These are phyloP conservation scores for Sarocladium strictum DNA, from an alignment of 2,329 filamentous ascomycete genomes.

Conservation along the genomic window DNA sequence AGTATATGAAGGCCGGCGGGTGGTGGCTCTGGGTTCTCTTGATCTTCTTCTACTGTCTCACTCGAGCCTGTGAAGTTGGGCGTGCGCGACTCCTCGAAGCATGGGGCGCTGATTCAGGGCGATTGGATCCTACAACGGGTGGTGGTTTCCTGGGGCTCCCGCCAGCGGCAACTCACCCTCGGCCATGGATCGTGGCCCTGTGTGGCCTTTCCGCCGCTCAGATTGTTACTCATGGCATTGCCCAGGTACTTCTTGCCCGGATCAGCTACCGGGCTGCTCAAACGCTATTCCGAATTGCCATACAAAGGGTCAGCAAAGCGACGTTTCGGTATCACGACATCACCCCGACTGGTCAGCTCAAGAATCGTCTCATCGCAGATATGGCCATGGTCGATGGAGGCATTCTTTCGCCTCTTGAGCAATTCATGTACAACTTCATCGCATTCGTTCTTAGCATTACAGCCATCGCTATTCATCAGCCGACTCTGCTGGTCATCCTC, in stretches of 20 bases:
- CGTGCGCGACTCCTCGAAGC: conserved; percentile 79
- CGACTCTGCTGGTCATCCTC: conserved; percentile 69
- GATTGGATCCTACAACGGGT: background rate
- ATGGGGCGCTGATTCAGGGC: conserved; percentile 62
- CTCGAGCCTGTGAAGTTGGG: conserved; percentile 57
- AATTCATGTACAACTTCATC: conserved; percentile 64
- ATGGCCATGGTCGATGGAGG: conserved; percentile 85
- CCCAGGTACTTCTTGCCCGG: conserved; percentile 63
- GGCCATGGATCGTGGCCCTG: conserved; percentile 70
- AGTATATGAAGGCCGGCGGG: conserved; percentile 76
- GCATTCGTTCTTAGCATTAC: conserved; percentile 66
- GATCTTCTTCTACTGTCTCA: conserved; percentile 55
- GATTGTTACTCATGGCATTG: conserved; percentile 52
- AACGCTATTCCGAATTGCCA: conserved; percentile 65
- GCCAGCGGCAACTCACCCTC: conserved; percentile 58
- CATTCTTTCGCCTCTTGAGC: conserved; percentile 68
- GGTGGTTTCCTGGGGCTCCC: conserved; percentile 39
- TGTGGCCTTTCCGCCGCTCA: conserved; percentile 58
- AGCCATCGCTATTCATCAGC: conserved; percentile 75
- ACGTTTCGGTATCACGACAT: conserved; percentile 89
- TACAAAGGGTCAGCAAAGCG: conserved; percentile 68
- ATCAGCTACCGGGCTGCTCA: conserved; percentile 76
- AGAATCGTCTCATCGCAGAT: conserved; percentile 88
- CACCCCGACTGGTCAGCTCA: conserved; percentile 80
- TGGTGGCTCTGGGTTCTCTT: conserved; percentile 66